Base-by-base conservation (phyloP, 2,329 filamentous ascomycete species). In the Berkeleyomyces basicola region DNA sequence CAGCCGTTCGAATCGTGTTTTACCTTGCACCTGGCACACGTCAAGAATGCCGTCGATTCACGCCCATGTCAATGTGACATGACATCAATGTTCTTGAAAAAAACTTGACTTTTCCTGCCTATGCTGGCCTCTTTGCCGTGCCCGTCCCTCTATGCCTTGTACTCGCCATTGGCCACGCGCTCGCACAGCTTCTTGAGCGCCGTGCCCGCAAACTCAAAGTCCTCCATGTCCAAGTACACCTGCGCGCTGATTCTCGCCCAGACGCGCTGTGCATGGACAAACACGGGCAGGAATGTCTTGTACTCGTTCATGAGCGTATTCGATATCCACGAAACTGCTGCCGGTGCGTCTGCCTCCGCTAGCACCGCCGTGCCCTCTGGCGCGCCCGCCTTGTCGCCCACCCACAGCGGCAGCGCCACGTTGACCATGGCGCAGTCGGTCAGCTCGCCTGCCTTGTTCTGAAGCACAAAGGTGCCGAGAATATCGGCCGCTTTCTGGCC, bases 231-330 rank as follows among this genome's bases (percentile, higher is more conserved):
- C n/a, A 96, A 73, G 70, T 93, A 97, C 0, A 93, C 80, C 76
- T 96, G 90, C 11, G 82, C 88, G 70, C 87, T 90, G 58, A 95
- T 69, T 58, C 92, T 76, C 0, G 79, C 77, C 87, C 87, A 96
- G 70, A 85, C 80, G 61, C 77, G 77, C 0, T 79, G 79, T 0
- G 74, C 77, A 67, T 90, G 83, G 7, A 78, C 72, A 63, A 83
- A 82, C 2, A 87, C 70, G 0, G 84, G 78, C 60, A 93, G 73
- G 68, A 89, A 92, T 0, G 90, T 93, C 62, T 84, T 78, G 71
- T 83, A 81, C n/a, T 85, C 79, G 0, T 74, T 68, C 11, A 82
- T 72, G 65, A 88, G 69, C 3, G 69, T 76, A 53, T 73, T 70
- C 59, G 78, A 70, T 65, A 88, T 79, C 79, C 85, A 92, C 33